A percentile compares a stretch with the other conserved stretches of the same genome.
These are phyloP conservation scores for Chaetomium globosum DNA, from an alignment of 2,329 filamentous ascomycete species.

Conservation along the genomic window DNA sequence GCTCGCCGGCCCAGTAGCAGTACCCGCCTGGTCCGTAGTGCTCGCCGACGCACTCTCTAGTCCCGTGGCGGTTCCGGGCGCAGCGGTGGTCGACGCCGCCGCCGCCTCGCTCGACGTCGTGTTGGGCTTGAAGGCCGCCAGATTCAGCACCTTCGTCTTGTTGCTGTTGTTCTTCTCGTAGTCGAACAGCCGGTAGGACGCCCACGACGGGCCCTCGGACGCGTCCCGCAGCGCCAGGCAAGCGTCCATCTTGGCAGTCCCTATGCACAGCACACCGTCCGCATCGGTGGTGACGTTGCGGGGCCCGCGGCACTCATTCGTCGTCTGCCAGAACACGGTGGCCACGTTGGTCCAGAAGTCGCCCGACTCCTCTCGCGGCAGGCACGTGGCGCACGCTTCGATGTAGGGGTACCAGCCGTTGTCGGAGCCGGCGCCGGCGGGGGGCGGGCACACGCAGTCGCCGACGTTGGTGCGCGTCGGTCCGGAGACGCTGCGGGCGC, in stretches of 20 bases:
- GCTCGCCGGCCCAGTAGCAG: slow-evolving; percentile 4
- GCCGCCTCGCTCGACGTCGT: not conserved
- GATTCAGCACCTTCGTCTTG: slow-evolving; percentile 9
- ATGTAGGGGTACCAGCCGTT: slow-evolving; percentile 20
- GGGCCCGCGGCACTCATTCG: not conserved
- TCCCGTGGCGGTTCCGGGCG: not conserved
- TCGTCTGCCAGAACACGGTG: not conserved
- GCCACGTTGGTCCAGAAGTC: slow-evolving; percentile 18
- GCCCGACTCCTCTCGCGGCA: not conserved
- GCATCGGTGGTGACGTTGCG: slow-evolving; percentile 16
- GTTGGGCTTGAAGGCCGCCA: slow-evolving; percentile 9
- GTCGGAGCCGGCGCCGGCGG: not conserved
- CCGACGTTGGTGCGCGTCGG: slow-evolving; percentile 2
- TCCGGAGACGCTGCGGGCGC: not conserved
- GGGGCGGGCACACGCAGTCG: slow-evolving; percentile 9
- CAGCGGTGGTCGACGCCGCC: not conserved
- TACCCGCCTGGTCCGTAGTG: not conserved
- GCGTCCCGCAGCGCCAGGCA: slow-evolving; percentile 12
- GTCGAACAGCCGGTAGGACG: not conserved
- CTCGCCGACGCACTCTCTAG: not conserved
- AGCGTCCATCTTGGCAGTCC: not conserved
- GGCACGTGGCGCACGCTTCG: slow-evolving; percentile 15
- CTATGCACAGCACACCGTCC: not conserved
- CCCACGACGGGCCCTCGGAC: slow-evolving; percentile 4
- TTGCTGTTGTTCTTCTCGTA: not conserved